A percentile compares a stretch with the other conserved stretches of the same genome.
These are phyloP conservation scores for Pelargonium nanum DNA, from an alignment of 345 rosid species.

Conservation along the genomic window DNA sequence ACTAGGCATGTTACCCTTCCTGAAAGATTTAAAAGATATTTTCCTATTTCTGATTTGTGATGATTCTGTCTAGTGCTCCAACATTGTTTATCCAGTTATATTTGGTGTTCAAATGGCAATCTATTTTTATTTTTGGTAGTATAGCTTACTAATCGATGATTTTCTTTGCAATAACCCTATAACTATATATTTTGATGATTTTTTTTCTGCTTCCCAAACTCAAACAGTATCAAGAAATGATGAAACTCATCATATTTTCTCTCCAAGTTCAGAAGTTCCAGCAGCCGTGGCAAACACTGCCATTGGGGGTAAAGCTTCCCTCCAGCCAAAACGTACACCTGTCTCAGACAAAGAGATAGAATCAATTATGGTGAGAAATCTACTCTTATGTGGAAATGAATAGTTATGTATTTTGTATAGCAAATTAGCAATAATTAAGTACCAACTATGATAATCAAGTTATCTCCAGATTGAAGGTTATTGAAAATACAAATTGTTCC, in stretches of 20 bases:
- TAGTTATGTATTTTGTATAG: neutral
- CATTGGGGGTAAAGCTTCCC: conserved; percentile 70
- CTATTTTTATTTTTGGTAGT: neutral
- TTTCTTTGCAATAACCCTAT: neutral
- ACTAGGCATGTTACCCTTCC: neutral
- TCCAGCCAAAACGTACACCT: conserved; percentile 75
- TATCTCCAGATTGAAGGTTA: too few relatives aligned
- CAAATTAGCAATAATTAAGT: too few relatives aligned
- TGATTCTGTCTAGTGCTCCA: neutral
- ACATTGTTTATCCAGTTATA: too few relatives aligned
- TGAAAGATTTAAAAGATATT: too few relatives aligned
- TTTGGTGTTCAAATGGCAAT: too few relatives aligned
- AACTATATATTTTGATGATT: too few relatives aligned
- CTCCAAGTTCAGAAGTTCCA: conserved; percentile 49
- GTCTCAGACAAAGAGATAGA: conserved; percentile 62
- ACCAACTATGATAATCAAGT: too few relatives aligned
- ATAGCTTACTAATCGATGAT: neutral
- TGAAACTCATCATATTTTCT: conserved; percentile 1
- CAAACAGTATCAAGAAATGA: conserved; percentile 13
- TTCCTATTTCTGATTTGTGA: neutral
- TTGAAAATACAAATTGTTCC: too few relatives aligned
- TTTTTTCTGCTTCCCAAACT: conserved; percentile 15
- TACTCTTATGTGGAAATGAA: neutral
- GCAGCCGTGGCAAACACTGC: conserved; percentile 42
- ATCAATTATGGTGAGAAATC: conserved; percentile 41